These are phyloP conservation scores for Thecaphora thlaspeos DNA, from an alignment of 1,284 basidiomycete species.

Conservation along the genomic window DNA sequence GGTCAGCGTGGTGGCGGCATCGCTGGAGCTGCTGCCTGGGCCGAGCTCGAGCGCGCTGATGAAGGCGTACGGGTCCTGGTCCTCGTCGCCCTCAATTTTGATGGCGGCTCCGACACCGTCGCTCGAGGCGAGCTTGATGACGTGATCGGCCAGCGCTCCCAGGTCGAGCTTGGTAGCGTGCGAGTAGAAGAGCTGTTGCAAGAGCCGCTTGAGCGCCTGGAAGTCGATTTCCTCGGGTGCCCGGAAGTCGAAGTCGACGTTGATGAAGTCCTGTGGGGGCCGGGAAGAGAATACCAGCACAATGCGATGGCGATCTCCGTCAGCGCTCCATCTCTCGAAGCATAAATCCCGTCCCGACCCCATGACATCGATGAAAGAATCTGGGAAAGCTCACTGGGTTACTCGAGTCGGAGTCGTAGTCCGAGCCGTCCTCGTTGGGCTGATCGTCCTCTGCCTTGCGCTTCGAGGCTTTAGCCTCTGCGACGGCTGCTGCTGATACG, in stretches of 20 bases:
- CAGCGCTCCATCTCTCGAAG: too few species aligned
- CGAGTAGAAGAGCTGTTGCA: slow-evolving; percentile 56
- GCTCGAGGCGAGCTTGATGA: slow-evolving; percentile 26
- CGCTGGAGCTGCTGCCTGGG: slow-evolving; percentile 8
- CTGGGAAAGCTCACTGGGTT: slow-evolving; percentile 10
- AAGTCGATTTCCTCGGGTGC: slow-evolving; percentile 49
- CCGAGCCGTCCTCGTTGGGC: slow-evolving; percentile 24
- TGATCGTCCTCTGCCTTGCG: slow-evolving; percentile 32
- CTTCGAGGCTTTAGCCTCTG: slow-evolving; percentile 14
- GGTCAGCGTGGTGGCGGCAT: slow-evolving; percentile 18
- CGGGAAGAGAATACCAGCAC: too few species aligned
- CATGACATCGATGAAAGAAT: background rate
- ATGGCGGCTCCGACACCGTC: slow-evolving; percentile 49
- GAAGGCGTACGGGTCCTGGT: slow-evolving; percentile 53
- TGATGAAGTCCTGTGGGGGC: slow-evolving; percentile 43
- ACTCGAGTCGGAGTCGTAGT: slow-evolving; percentile 29
- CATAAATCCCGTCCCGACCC: too few species aligned
- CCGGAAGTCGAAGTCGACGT: slow-evolving; percentile 55
- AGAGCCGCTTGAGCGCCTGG: slow-evolving; percentile 48
- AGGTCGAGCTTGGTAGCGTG: slow-evolving; percentile 48
- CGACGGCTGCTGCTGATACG: background rate
- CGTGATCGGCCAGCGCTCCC: slow-evolving; percentile 31
- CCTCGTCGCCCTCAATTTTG: slow-evolving; percentile 51
- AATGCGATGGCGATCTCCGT: too few species aligned
- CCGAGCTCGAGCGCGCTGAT: slow-evolving; percentile 41